Evolutionary conservation across 2,329 filamentous ascomycete genomes (phyloP).

Genomic region (Aspergillus sp.): DNA sequence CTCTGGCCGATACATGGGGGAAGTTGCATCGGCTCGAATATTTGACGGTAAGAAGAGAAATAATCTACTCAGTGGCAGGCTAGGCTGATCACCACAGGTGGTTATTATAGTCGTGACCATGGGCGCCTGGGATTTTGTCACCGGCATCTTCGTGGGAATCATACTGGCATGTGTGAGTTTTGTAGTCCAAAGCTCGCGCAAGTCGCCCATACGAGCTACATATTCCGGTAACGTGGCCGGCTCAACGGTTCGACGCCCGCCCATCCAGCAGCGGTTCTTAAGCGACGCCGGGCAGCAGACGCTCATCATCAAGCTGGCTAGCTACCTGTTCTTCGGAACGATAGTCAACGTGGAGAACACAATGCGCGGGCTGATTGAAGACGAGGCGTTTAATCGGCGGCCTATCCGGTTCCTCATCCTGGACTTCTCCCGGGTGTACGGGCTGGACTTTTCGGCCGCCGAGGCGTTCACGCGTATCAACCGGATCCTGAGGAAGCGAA

Average conservation of each 20-base stretch:
- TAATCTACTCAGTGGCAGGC: neutral
- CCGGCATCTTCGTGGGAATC: constrained; percentile 86
- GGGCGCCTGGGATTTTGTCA: constrained; percentile 94
- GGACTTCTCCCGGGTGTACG: constrained; percentile 80
- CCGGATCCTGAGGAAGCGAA: constrained; percentile 65
- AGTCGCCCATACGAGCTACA: constrained; percentile 80
- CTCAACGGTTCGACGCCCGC: constrained; percentile 85
- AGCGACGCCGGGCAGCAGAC: constrained; percentile 80
- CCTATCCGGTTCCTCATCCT: constrained; percentile 86
- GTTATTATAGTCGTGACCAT: constrained; percentile 86
- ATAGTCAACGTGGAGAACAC: constrained; percentile 91
- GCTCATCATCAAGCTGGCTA: constrained; percentile 80
- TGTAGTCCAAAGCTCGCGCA: constrained; percentile 80
- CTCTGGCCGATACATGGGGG: constrained; percentile 77
- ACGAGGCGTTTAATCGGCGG: constrained; percentile 64
- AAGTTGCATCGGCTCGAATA: constrained; percentile 84
- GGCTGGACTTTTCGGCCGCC: constrained; percentile 89
- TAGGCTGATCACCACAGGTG: constrained; percentile 40
- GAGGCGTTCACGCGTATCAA: constrained; percentile 93
- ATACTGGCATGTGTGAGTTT: constrained; percentile 83
- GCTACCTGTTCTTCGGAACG: constrained; percentile 96
- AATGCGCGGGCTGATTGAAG: constrained; percentile 71
- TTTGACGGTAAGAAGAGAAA: constrained; percentile 58
- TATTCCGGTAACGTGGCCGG: constrained; percentile 83
- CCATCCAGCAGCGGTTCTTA: constrained; percentile 78